Base-by-base conservation (phyloP, 306 rosid species). In the Citrullus colocynthis region DNA sequence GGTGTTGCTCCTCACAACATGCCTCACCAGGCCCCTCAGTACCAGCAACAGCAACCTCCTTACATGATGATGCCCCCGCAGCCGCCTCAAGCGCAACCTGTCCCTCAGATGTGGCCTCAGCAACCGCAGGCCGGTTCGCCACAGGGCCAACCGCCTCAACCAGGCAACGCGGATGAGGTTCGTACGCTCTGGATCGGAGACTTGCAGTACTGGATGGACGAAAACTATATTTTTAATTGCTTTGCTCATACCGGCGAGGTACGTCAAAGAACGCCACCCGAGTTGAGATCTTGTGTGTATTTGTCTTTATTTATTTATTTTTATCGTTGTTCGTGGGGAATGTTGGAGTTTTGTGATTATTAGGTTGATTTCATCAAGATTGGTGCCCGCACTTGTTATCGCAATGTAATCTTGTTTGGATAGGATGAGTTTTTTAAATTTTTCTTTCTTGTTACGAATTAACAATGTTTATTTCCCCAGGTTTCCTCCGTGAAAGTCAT, bases 61-160 rank as follows among this genome's bases (percentile, higher is more conserved):
- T 93, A 91, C 85, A 89, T 88, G 88, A 89, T 93, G 97, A 86
- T 93, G 91, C 90, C 88, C 7, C 93, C 92, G 8, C 96, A 87
- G 77, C 75, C 90, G 20, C 89, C 84, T 45, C 83, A 79, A 17
- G 48, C 76, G 3, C 81, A 65, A 18, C 83, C 83, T 21, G 63
- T 61, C 0, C 83, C 87, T 4, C 85, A 88, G 58, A 79, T 89
- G 88, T 93, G 98, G 98, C 77, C 88, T 51, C 78, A 86, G 3
- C 90, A 80, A 76, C 74, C 90, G 4, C 89, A 79, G 59, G 17
- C 36, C 7, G 76, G 78, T 9, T 94, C 88, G 24, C 80, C 85
- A 0, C 87, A 82, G 36, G 84, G 78, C 6, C 93, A 90, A 62
- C 80, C 82, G 4, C 20, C 58, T 63, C 91, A 83, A 17, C 88